These are phyloP conservation scores for Lotus japonicus DNA, from an alignment of 306 rosid species.

Conservation along the genomic window DNA sequence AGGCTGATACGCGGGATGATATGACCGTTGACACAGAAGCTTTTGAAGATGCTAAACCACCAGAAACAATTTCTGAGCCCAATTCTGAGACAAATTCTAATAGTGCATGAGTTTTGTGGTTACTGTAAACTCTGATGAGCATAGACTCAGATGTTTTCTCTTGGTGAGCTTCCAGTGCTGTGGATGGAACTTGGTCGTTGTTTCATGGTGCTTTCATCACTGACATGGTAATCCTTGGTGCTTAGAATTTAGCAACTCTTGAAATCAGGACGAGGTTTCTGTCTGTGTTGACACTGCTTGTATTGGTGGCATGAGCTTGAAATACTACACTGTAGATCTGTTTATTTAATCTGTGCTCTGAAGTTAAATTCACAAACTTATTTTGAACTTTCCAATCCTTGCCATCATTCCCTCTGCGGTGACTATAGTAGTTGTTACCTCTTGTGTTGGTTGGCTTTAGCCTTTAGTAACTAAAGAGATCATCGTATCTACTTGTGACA, in stretches of 20 bases:
- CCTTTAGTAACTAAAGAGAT: background rate
- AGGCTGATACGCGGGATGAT: slow-evolving; percentile 54
- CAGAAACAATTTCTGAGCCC: slow-evolving; percentile 50
- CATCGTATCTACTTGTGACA: background rate
- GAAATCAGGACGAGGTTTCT: slow-evolving; percentile 4
- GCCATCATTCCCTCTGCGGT: background rate
- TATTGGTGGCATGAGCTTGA: slow-evolving; percentile 15
- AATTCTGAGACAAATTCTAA: slow-evolving; percentile 39
- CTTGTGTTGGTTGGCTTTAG: background rate
- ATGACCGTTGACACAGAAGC: slow-evolving; percentile 75
- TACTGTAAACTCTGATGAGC: slow-evolving; percentile 11
- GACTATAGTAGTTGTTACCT: background rate
- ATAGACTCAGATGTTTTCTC: slow-evolving; percentile 6
- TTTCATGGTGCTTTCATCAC: slow-evolving; percentile 13
- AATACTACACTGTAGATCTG: slow-evolving; percentile 8
- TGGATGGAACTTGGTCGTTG: slow-evolving; percentile 1
- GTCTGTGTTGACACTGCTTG: slow-evolving; percentile 13
- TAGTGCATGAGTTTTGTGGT: slow-evolving; percentile 33
- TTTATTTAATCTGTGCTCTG: background rate
- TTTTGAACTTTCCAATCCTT: background rate
- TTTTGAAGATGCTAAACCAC: slow-evolving; percentile 49
- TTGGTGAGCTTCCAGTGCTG: background rate
- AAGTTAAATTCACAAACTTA: background rate
- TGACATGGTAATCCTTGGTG: slow-evolving; percentile 10
- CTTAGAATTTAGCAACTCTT: background rate